These are phyloP conservation scores for Collybiopsis confluens DNA, from an alignment of 768 basidiomycete species.

Conservation along the genomic window DNA sequence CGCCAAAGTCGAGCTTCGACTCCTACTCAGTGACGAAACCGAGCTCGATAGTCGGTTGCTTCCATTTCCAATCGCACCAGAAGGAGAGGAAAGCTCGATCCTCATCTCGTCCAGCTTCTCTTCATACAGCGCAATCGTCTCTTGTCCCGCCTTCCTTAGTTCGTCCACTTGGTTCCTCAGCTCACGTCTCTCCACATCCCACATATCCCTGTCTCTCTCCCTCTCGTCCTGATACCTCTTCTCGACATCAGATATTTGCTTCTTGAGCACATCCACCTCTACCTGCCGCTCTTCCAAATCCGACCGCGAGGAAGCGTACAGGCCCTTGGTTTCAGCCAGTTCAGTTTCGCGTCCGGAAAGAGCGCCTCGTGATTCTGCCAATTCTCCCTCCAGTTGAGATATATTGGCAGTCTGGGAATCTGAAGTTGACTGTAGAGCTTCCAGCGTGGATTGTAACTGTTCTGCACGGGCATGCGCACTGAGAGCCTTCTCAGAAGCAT, in stretches of 20 bases:
- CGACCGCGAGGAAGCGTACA: conserved; percentile 11
- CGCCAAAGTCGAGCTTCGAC: not conserved
- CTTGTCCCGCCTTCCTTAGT: conserved; percentile 87
- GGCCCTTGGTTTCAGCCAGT: conserved; percentile 25
- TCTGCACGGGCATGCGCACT: conserved; percentile 4
- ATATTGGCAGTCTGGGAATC: conserved; percentile 3
- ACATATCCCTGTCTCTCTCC: conserved; percentile 11
- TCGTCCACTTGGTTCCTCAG: conserved; percentile 75
- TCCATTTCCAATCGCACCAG: conserved; percentile 23
- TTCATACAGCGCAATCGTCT: conserved; percentile 94
- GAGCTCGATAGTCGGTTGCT: conserved; percentile 23
- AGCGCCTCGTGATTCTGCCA: not conserved
- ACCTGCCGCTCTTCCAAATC: conserved; percentile 52
- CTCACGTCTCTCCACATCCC: conserved; percentile 59
- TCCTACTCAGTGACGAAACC: conserved; percentile 2
- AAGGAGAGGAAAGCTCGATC: conserved; percentile 68
- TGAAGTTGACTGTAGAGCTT: not conserved
- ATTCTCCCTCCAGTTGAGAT: not conserved
- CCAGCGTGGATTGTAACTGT: not conserved
- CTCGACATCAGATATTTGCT: conserved; percentile 39
- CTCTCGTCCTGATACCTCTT: conserved; percentile 45
- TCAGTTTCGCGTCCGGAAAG: not conserved
- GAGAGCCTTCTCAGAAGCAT: conserved; percentile 1
- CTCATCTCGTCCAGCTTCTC: conserved; percentile 74
- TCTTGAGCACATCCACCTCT: conserved; percentile 54